Conservation (phyloP, 371 early-diverging fungal species). For the Rhizopus delemar region DNA sequence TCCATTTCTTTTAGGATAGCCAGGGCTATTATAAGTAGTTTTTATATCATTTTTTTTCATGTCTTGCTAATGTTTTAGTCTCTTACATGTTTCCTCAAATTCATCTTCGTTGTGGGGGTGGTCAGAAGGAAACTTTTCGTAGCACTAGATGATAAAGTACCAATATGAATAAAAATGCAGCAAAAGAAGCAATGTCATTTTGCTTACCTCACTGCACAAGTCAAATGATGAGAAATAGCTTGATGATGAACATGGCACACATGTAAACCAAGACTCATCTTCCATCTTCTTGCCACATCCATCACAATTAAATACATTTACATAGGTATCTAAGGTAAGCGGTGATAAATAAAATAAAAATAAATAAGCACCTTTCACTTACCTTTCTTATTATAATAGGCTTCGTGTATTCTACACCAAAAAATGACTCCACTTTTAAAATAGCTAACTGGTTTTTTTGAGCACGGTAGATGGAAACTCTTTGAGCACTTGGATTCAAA, state of each 20-base stretch:
- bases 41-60: conserved; percentile 16
- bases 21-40: conserved; percentile 27
- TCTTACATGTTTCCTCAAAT: conserved; percentile 64
- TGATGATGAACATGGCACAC: conserved; percentile 59
- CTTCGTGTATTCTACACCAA: conserved; percentile 84
- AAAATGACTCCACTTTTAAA: conserved; percentile 83
- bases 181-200: background rate
- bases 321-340: conserved; percentile 55
- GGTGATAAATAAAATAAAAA: background rate
- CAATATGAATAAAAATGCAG: background rate
- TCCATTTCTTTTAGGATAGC: conserved; percentile 49
- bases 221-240: conserved; percentile 75
- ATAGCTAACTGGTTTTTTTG: conserved; percentile 68
- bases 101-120: conserved; percentile 63
- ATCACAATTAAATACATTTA: conserved; percentile 73
- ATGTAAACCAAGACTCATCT: conserved; percentile 69
- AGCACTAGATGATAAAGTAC: conserved; percentile 47
- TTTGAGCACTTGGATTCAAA: conserved; percentile 82
- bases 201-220: conserved; percentile 61
- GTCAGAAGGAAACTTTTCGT: conserved; percentile 46
- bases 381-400: conserved; percentile 56
- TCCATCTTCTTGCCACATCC: conserved; percentile 61
- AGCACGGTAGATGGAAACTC: conserved; percentile 83
- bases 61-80: conserved; percentile 4
- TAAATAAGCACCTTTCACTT: conserved; percentile 2